These are phyloP conservation scores for Solanum ahanhuiri DNA, from an alignment of 257 asterid genomes.

Conservation along the genomic window DNA sequence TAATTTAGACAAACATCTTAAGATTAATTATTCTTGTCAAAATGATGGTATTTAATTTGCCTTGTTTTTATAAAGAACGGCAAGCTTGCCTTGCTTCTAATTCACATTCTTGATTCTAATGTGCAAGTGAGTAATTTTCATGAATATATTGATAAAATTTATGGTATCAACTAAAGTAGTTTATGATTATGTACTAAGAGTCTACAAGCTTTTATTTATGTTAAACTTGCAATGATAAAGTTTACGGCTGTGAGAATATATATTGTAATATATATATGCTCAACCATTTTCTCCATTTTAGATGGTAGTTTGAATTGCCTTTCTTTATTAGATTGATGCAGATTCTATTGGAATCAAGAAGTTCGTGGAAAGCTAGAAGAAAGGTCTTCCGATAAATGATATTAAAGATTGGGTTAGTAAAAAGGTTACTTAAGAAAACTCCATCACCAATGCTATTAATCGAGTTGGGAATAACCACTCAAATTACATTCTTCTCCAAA, in stretches of 20 bases:
- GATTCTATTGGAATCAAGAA: background rate
- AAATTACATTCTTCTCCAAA: background rate
- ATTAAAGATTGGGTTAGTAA: background rate
- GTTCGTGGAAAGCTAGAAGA: background rate
- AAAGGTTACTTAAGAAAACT: too few relatives aligned
- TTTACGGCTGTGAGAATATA: background rate
- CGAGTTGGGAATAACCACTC: background rate
- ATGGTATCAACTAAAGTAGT: background rate
- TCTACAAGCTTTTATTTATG: background rate
- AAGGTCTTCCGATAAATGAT: background rate
- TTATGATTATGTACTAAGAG: background rate
- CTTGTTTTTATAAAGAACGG: too few relatives aligned
- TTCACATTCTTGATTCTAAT: too few relatives aligned
- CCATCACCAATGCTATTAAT: too few relatives aligned
- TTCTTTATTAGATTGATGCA: background rate
- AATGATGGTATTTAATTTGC: too few relatives aligned
- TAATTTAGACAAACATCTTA: too few relatives aligned
- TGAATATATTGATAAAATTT: background rate
- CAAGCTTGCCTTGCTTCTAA: too few relatives aligned
- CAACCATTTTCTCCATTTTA: background rate
- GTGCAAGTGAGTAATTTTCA: background rate
- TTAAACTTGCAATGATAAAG: background rate
- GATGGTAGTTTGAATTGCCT: background rate
- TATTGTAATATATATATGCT: too few relatives aligned
- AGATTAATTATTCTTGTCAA: too few relatives aligned